phyloP scores from a whole-genome alignment of 2,329 filamentous ascomycete species.

The Penicillium sp. region DNA sequence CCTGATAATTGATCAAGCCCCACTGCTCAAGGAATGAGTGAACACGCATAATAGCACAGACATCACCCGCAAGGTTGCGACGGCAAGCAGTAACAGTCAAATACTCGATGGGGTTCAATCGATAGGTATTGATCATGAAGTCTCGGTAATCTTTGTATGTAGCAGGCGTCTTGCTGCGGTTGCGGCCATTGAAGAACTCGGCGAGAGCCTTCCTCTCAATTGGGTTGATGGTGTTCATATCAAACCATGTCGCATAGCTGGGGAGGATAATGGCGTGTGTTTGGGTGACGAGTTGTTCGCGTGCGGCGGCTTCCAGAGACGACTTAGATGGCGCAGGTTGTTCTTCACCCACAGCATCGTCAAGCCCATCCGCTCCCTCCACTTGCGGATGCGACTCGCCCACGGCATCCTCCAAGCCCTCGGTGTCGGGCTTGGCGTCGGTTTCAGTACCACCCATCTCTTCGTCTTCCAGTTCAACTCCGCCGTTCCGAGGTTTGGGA shows the following conservation, averaged over 20 bases:
- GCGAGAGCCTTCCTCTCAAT: conserved; percentile 93
- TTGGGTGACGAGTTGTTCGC: conserved; percentile 88
- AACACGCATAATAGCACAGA: conserved; percentile 98
- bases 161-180: conserved; percentile 94
- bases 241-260: conserved; percentile 98
- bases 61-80: conserved; percentile 91
- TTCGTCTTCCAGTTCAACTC: conserved; percentile 65
- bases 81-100: conserved; percentile 95
- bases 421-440: conserved; percentile 48
- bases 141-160: conserved; percentile 99
- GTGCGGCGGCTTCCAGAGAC: conserved; percentile 77
- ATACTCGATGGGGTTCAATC: conserved; percentile 92
- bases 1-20: conserved; percentile 99
- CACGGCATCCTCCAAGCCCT: conserved; percentile 48
- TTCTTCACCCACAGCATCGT: conserved; percentile 49
- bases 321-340: conserved; percentile 71
- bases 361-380: conserved; percentile 41
- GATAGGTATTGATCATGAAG: conserved; percentile 99
- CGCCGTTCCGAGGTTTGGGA: conserved; percentile 61
- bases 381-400: conserved; percentile 45
- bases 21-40: conserved; percentile 98
- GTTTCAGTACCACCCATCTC: conserved; percentile 70
- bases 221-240: conserved; percentile 88
- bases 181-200: conserved; percentile 97
- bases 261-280: conserved; percentile 94